Evolutionary conservation across 2,329 filamentous ascomycete genomes (phyloP).

Genomic region (Cytospora chrysosperma): DNA sequence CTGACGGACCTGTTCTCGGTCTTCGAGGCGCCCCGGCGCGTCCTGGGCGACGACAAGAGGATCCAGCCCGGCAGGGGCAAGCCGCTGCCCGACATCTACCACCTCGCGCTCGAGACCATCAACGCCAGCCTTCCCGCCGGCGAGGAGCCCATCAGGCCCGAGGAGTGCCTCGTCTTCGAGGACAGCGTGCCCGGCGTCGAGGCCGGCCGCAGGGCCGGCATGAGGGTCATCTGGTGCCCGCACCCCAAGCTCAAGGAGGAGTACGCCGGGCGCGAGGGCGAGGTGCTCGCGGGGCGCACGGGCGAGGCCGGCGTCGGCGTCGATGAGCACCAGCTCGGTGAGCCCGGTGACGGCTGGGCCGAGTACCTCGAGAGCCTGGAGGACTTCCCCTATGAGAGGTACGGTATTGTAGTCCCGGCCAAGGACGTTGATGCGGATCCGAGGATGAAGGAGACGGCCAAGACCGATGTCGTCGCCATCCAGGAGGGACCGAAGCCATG

Average conservation of each 20-base stretch:
- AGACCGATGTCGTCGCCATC: slow-evolving; percentile 21
- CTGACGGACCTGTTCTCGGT: slow-evolving; percentile 58
- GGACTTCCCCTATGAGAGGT: slow-evolving; percentile 58
- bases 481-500: slow-evolving; percentile 17
- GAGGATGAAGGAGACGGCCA: slow-evolving; percentile 42
- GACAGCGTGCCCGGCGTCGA: slow-evolving; percentile 93
- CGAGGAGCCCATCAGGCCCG: slow-evolving; percentile 67
- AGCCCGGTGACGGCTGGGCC: slow-evolving; percentile 60
- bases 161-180: slow-evolving; percentile 95
- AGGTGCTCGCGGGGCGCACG: slow-evolving; percentile 80
- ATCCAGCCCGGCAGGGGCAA: slow-evolving; percentile 83
- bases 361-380: slow-evolving; percentile 52
- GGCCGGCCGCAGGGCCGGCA: slow-evolving; percentile 83
- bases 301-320: slow-evolving; percentile 60
- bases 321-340: slow-evolving; percentile 55
- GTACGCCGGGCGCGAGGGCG: slow-evolving; percentile 71
- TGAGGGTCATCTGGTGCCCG: slow-evolving; percentile 92
- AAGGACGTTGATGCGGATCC: slow-evolving; percentile 43
- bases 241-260: slow-evolving; percentile 76
- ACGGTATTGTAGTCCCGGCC: slow-evolving; percentile 54
- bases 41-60: slow-evolving; percentile 82
- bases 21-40: slow-evolving; percentile 68
- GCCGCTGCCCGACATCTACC: slow-evolving; percentile 90
- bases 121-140: slow-evolving; percentile 69
- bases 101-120: slow-evolving; percentile 80